Evolutionary conservation across 176 grass and related monocot genomes (phyloP).

Genomic region (Ensete glaucum): DNA sequence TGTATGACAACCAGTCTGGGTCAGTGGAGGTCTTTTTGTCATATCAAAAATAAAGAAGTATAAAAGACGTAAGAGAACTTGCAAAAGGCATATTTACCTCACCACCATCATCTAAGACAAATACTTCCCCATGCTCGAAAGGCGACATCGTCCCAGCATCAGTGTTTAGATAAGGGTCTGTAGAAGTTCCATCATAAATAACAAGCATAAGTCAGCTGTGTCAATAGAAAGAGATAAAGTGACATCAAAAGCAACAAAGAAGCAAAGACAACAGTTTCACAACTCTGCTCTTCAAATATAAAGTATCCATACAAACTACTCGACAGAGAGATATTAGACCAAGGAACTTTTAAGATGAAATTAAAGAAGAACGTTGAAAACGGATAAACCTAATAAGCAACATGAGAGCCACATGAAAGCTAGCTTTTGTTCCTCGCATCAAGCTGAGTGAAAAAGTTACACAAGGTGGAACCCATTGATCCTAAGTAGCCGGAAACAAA

Average conservation of each 20-base stretch:
- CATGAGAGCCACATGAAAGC: no score
- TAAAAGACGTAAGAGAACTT: neutral
- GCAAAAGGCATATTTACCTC: constrained; percentile 45
- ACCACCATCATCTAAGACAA: constrained; percentile 87
- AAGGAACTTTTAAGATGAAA: neutral
- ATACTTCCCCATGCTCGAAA: constrained; percentile 90
- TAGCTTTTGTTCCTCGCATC: neutral
- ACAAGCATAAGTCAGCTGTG: neutral
- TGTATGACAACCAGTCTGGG: neutral
- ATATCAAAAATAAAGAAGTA: constrained; percentile 16
- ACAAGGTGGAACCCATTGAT: neutral
- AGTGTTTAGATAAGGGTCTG: constrained; percentile 66
- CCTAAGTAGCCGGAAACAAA: neutral
- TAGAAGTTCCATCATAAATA: neutral
- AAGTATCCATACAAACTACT: neutral
- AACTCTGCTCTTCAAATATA: neutral
- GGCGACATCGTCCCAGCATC: constrained; percentile 99
- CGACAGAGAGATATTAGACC: neutral
- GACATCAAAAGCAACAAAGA: neutral
- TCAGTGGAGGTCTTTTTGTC: neutral
- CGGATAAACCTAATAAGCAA: neutral
- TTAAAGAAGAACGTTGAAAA: no score
- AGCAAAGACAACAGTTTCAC: neutral
- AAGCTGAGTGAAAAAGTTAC: neutral
- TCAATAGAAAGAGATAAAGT: neutral